Evolutionary conservation across 371 early-diverging fungal species (phyloP), one percentile per base, ranked within the genome.

Genomic region (Enterocytospora artemiae): DNA sequence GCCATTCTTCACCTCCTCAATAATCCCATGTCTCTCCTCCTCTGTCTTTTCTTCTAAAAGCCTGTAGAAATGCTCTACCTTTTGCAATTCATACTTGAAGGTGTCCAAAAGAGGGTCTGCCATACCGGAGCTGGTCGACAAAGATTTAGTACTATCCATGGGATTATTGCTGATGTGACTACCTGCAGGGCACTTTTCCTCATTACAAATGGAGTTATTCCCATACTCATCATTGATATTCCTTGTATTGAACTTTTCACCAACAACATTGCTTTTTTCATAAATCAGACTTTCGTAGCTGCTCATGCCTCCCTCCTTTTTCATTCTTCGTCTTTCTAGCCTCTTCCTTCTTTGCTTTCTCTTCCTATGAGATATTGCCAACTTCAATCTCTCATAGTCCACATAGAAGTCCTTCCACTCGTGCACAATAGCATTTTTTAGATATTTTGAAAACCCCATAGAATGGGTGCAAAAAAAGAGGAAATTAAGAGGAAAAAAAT

Each of bases 381-480:
- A 56, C 25, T 37, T 2, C 16, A 53, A 31, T 50, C 69, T 67
- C 3, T 67, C 65, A 45, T 77, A 77, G 18, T 55, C 52, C 1
- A 77, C 50, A 51, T 77, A 77, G 36, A 44, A 68, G 4, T 73
- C 69, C 53, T 69, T 63, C 75, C 75, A 77, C 41, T 75, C 75
- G 33, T 69, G 65, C 41, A 74, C 70, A 55, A 61, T 66, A 57
- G 70, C 69, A 45, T 64, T 70, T 63, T 66, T 73, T 27, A 77
- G 49, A 67, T 48, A 65, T 49, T 62, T 69, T 43, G 67, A 65
- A 61, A 73, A 77, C 34, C 69, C 67, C 77, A 76, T 72, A 14
- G n/a, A n/a, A n/a, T n/a, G 27, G 41, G 41, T 51, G 24, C 37
- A 65, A 52, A 57, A 34, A 16, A 24, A 25, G 22, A 36, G 39